Evolutionary conservation across 1,139 yeast genomes (phyloP), one percentile per base, ranked within the genome.

Genomic region (Tardiomyces blankii): DNA sequence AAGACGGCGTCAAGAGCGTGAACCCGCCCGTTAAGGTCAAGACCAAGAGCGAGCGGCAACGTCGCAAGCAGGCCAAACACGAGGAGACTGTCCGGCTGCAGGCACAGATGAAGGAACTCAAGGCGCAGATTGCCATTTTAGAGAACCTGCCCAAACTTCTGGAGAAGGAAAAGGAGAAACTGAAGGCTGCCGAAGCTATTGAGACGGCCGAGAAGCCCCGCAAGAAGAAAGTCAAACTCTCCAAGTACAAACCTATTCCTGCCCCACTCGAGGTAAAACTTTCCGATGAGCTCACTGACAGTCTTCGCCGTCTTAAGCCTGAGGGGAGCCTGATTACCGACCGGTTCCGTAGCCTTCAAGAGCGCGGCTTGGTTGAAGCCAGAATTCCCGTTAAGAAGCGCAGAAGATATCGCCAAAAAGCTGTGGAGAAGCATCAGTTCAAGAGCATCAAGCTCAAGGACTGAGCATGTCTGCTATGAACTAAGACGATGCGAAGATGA

Each of bases 251-350:
- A 53, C 56, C 43, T 44, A 57, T 78, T 49, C 82, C 80, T 46
- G 75, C 75, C 40, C 82, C 84, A 30, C 64, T 91, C 47, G 97
- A 91, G 59, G 82, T 91, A 40, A 91, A 91, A 65, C 74, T 93
- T 46, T 79, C 95, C 16, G 91, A 87, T 60, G 98, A 91, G 65
- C 73, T 93, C 52, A 78, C 84, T 28, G 93, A 85, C 55, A 85
- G 94, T 27, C 71, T 93, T 60, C 77, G 96, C 63, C 77, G 81
- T 54, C 70, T 91, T 60, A 84, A 77, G 61, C 94, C 97, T 0
- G 98, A 93, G 68, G 98, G 98, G 19, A 86, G 83, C 60, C 68
- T 87, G 49, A 71, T 87, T 44, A 80, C 82, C 55, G 96, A 89
- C 59, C 80, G 87, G 52, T 81, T 91, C 80, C 73, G 81, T 62